A percentile compares a stretch with the other conserved stretches of the same genome.
Conservation (phyloP, 441 rosid genomes). For the Populus hybrid region DNA sequence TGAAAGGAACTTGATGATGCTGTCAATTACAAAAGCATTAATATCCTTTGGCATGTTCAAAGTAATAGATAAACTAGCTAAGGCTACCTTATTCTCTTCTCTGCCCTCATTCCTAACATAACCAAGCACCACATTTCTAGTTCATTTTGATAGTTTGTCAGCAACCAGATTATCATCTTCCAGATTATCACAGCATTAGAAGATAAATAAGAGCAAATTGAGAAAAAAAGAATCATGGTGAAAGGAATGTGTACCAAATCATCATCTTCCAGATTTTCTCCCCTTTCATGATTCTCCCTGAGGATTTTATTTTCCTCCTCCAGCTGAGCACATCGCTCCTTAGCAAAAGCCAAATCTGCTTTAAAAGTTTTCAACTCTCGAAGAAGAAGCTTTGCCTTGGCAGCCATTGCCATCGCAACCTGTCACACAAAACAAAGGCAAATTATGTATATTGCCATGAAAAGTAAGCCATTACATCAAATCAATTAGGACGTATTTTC, state of each 20-base stretch:
- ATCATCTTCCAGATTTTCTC: slow-evolving; percentile 71
- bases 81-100: neutral
- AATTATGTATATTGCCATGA: slow-evolving; percentile 1
- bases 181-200: neutral
- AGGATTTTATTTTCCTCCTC: slow-evolving; percentile 92
- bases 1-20: neutral
- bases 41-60: neutral
- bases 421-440: slow-evolving; percentile 25
- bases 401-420: slow-evolving; percentile 99
- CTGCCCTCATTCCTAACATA: no score
- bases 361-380: slow-evolving; percentile 91
- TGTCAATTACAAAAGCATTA: neutral
- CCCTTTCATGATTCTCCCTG: slow-evolving; percentile 59
- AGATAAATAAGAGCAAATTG: neutral
- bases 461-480: neutral
- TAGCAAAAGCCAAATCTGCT: slow-evolving; percentile 93
- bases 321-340: slow-evolving; percentile 76
- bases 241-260: slow-evolving; percentile 54
- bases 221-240: neutral
- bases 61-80: neutral
- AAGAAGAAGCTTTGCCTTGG: slow-evolving; percentile 91
- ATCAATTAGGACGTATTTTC: neutral
- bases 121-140: neutral
- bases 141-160: neutral
- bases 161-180: neutral